These are phyloP conservation scores for Epicoccum sorghinum DNA, from an alignment of 2,329 filamentous ascomycete species.

Conservation along the genomic window DNA sequence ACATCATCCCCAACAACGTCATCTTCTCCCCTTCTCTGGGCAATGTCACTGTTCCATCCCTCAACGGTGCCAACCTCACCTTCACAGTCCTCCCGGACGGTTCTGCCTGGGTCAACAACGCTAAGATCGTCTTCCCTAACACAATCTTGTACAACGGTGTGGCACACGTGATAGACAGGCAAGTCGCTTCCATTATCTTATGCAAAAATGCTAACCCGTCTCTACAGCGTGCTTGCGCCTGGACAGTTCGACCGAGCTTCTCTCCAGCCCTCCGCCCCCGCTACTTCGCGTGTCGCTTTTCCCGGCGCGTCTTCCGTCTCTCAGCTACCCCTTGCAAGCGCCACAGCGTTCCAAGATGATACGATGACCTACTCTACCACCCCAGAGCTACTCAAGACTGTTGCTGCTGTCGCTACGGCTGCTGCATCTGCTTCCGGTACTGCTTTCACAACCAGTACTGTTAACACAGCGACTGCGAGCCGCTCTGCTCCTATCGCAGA, in stretches of 20 bases:
- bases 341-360: conserved; percentile 25
- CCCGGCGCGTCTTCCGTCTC: conserved; percentile 26
- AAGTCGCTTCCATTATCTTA: background rate
- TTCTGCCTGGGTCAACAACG: conserved; percentile 34
- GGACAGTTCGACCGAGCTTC: conserved; percentile 27
- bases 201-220: background rate
- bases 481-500: background rate
- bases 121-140: conserved; percentile 30
- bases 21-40: conserved; percentile 34
- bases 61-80: conserved; percentile 29
- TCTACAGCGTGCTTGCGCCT: conserved; percentile 23
- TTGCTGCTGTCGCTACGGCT: conserved; percentile 26
- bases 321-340: conserved; percentile 24
- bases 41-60: conserved; percentile 31
- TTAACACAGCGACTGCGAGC: conserved; percentile 7
- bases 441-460: background rate
- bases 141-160: conserved; percentile 35
- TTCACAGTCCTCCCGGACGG: conserved; percentile 34
- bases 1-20: conserved; percentile 35
- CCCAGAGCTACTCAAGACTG: conserved; percentile 31
- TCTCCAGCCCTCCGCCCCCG: conserved; percentile 22
- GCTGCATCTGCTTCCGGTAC: conserved; percentile 11
- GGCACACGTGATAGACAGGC: conserved; percentile 35
- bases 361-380: conserved; percentile 33
- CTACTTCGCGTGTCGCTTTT: conserved; percentile 31